phyloP scores from a whole-genome alignment of 495 filamentous ascomycete genomes.

The Aspergillus asperescens region DNA sequence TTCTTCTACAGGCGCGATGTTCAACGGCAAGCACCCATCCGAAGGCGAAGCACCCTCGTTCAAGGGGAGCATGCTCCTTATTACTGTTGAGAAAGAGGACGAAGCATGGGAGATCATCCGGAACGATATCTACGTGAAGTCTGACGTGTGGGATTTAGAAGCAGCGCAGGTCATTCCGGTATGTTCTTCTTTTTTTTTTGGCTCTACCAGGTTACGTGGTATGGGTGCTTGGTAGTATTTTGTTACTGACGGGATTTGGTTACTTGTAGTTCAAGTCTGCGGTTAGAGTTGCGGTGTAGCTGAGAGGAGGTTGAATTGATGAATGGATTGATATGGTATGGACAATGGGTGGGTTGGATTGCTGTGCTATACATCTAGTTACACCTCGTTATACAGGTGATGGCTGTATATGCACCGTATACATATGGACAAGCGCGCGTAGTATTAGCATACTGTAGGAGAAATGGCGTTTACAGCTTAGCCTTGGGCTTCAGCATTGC shows the following conservation, averaged over 20 bases:
- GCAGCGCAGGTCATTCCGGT: conserved; percentile 57
- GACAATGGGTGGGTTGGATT: neutral
- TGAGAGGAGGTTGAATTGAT: neutral
- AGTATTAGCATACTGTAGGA: neutral
- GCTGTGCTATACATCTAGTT: neutral
- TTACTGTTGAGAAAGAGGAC: conserved; percentile 58
- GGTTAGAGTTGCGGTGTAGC: conserved; percentile 24
- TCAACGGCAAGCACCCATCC: conserved; percentile 60
- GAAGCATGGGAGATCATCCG: conserved; percentile 60
- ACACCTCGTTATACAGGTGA: neutral
- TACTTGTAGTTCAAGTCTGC: conserved; percentile 36
- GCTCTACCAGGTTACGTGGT: neutral
- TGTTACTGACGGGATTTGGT: neutral
- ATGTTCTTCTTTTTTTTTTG: conserved; percentile 15
- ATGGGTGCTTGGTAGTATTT: neutral
- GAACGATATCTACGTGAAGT: conserved; percentile 64
- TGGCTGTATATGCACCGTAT: neutral
- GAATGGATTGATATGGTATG: neutral
- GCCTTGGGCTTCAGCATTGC: conserved; percentile 58
- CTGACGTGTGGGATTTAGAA: conserved; percentile 79
- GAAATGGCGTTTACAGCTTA: conserved; percentile 26
- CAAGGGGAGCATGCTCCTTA: conserved; percentile 64
- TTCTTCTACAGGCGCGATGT: conserved; percentile 53
- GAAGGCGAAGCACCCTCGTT: conserved; percentile 60
- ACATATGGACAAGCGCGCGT: too few relatives aligned